These are phyloP conservation scores for Dipodascopsis uninucleata DNA, from an alignment of 805 yeast genomes.

Conservation along the genomic window DNA sequence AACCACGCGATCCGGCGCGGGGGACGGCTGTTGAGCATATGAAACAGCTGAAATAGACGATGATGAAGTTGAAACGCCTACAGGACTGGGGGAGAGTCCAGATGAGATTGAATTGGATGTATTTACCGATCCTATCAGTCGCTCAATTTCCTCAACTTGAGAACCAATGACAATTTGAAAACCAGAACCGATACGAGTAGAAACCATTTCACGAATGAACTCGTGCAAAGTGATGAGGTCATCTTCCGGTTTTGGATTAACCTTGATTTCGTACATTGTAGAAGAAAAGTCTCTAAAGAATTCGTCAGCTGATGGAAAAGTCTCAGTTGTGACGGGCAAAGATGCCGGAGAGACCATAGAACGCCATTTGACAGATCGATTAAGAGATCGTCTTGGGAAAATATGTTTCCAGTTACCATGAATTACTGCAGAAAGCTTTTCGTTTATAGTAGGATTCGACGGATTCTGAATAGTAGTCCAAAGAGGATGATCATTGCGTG, in stretches of 20 bases:
- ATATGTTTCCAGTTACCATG: conserved; percentile 90
- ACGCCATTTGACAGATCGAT: conserved; percentile 72
- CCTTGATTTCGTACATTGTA: conserved; percentile 74
- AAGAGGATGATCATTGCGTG: conserved; percentile 35
- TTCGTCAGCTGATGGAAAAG: conserved; percentile 68
- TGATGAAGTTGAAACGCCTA: no score
- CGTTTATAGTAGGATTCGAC: conserved; percentile 58
- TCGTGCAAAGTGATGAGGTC: conserved; percentile 48
- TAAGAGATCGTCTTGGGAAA: conserved; percentile 64
- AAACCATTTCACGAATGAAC: conserved; percentile 81
- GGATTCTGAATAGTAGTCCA: conserved; percentile 76
- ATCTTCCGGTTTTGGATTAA: conserved; percentile 55
- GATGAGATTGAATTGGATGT: no score
- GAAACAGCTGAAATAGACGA: conserved; percentile 49
- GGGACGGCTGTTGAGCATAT: no score
- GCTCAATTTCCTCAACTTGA: conserved; percentile 61
- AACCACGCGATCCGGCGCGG: conserved; percentile 44
- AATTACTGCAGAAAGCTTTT: conserved; percentile 53
- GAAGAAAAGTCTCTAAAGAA: conserved; percentile 71
- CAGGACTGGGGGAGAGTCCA: conserved; percentile 24
- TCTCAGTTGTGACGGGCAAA: conserved; percentile 73
- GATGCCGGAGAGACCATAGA: conserved; percentile 92
- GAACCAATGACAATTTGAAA: conserved; percentile 85
- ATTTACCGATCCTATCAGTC: no score
- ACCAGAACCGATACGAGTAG: conserved; percentile 75